These are phyloP conservation scores for Dimargaris verticillata DNA, from an alignment of 192 early-diverging fungal species.

Conservation along the genomic window DNA sequence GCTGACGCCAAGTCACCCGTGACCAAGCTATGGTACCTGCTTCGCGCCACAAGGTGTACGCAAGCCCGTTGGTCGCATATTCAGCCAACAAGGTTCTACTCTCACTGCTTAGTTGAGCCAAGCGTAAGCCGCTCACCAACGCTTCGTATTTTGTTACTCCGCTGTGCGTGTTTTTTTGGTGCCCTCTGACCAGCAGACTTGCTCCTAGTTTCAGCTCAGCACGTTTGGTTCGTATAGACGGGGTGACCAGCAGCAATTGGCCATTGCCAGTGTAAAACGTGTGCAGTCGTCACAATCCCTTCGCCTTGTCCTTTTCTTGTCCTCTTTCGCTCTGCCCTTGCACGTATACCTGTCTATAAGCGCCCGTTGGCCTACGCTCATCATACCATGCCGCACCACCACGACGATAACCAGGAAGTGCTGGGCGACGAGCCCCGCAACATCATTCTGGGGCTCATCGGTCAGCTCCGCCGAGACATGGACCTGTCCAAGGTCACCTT, in stretches of 20 bases:
- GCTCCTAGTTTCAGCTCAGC: too few species aligned
- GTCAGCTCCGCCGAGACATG: constrained; percentile 73
- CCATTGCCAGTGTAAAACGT: not conserved
- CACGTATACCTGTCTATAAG: not conserved
- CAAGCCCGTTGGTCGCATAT: too few species aligned
- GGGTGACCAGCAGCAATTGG: not conserved
- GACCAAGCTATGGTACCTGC: too few species aligned
- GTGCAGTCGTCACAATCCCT: not conserved
- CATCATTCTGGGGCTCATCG: constrained; percentile 77
- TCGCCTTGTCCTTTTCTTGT: not conserved
- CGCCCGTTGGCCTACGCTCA: not conserved
- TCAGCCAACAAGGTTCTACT: too few species aligned
- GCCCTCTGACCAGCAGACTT: too few species aligned
- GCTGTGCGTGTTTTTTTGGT: too few species aligned
- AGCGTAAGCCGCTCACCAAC: too few species aligned
- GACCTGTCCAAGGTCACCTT: constrained; percentile 88
- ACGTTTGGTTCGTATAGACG: not conserved
- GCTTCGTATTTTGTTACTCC: too few species aligned
- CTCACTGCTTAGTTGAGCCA: too few species aligned
- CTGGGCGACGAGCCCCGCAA: constrained; percentile 63
- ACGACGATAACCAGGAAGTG: constrained; percentile 44
- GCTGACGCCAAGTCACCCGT: too few species aligned
- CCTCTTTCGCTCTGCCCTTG: not conserved
- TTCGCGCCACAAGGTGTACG: too few species aligned
- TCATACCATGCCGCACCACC: too few species aligned